phyloP scores from a whole-genome alignment of 306 rosid genomes.

The Cicer yamashitae region DNA sequence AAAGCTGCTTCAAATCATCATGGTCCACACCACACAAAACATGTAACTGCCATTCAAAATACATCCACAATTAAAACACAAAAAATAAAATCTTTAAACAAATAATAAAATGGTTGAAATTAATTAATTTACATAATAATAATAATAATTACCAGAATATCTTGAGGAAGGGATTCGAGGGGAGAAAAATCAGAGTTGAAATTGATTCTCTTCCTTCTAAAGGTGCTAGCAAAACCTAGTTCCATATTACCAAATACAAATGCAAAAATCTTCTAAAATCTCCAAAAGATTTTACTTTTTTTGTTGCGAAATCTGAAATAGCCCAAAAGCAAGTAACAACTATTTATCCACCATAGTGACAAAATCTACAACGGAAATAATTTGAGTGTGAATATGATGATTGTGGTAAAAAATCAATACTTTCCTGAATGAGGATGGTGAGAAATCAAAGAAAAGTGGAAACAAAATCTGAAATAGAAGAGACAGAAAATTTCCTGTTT shows the following conservation, averaged over 20 bases:
- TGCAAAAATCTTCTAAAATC: background rate
- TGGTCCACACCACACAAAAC: constrained; percentile 74
- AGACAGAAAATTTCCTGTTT: background rate
- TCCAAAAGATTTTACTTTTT: background rate
- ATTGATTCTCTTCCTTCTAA: constrained; percentile 58
- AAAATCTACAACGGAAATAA: background rate
- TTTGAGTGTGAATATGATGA: background rate
- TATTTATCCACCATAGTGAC: constrained; percentile 16
- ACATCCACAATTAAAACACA: background rate
- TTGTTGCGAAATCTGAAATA: constrained; percentile 21
- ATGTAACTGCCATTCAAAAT: constrained; percentile 54
- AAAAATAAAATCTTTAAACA: background rate
- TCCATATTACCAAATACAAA: constrained; percentile 36
- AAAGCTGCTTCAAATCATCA: constrained; percentile 72
- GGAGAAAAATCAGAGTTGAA: constrained; percentile 43
- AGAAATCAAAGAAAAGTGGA: background rate
- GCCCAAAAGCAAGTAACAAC: background rate
- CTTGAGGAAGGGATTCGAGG: constrained; percentile 73
- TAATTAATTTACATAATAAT: background rate
- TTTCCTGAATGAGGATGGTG: constrained; percentile 3
- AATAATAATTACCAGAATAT: constrained; percentile 58
- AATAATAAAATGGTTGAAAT: no score
- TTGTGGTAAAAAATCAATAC: constrained; percentile 13
- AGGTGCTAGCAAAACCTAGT: constrained; percentile 46
- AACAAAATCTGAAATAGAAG: constrained; percentile 3